Evolutionary conservation across 768 basidiomycete species (phyloP), one percentile per base, ranked within the genome.

Genomic region (Psilocybe subaeruginosa): DNA sequence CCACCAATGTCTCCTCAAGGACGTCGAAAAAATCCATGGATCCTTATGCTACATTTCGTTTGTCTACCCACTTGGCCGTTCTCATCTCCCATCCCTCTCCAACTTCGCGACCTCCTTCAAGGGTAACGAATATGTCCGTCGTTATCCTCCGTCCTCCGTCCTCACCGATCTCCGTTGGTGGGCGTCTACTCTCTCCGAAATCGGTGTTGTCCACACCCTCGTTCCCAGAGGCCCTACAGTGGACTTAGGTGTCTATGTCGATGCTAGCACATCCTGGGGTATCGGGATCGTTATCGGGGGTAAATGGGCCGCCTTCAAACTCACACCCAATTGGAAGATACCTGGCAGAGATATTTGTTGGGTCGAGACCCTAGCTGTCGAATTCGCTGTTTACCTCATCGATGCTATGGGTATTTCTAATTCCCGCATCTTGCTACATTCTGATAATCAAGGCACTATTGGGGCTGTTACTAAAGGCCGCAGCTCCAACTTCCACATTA

Each of bases 1-100:
- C 1, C 19, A 19, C 1, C 19, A 19, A 19, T 70, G 71, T 48
- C 39, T 55, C 0, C 59, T 73, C 3, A 39, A 52, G 4, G 69
- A 72, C 1, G 62, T 71, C 1, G 57, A 70, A 43, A 67, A 14
- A 19, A 64, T 78, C n/a, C 69, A 71, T 45, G 72, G 76, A 8
- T 71, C 73, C 1, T 65, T 79, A 0, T 72, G 69, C 11, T 73
- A 78, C 53, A 61, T 73, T 27, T 56, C 72, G 0, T 76, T 77
- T 48, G 66, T 77, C 2, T 68, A 72, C 53, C 58, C 58, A 0
- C 56, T 62, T 0, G 68, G 70, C 6, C 60, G 66, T 6, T 63
- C 66, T 7, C 64, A 50, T 14, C 69, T 73, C 19, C 1, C 66
- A 70, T 67, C 66, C 0, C 58, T 76, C 8, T 73, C 69, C 0